Conservation (phyloP, 192 early-diverging fungal genomes). For the Radiomyces spectabilis region DNA sequence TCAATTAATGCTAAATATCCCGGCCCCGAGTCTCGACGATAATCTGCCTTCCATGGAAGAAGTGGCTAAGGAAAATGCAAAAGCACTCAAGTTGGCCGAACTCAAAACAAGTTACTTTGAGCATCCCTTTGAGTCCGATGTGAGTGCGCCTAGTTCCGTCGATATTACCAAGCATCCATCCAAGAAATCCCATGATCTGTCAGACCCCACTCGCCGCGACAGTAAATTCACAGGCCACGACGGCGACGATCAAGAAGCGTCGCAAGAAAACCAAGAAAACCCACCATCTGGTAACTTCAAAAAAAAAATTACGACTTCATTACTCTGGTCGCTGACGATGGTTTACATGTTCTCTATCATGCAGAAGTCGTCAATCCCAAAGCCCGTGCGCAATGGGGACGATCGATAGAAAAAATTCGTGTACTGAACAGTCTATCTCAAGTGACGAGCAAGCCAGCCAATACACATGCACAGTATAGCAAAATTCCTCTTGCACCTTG, state of each 20-base stretch:
- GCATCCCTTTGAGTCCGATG: slow-evolving; percentile 22
- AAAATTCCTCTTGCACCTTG: slow-evolving; percentile 20
- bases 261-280: too few relatives aligned
- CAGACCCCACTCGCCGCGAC: too few relatives aligned
- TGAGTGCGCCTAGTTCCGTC: neutral
- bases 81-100: neutral
- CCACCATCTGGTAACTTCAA: too few relatives aligned
- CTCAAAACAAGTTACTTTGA: slow-evolving; percentile 21
- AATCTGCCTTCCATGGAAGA: slow-evolving; percentile 24
- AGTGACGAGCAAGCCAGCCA: slow-evolving; percentile 19
- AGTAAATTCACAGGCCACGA: too few relatives aligned
- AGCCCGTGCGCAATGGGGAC: neutral
- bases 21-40: slow-evolving; percentile 7
- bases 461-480: slow-evolving; percentile 28
- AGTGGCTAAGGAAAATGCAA: slow-evolving; percentile 2
- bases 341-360: too few relatives aligned
- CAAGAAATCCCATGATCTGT: too few relatives aligned
- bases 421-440: neutral
- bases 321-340: too few relatives aligned
- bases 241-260: too few relatives aligned
- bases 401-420: neutral
- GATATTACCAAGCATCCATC: neutral
- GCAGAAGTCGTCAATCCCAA: too few relatives aligned
- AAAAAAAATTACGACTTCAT: neutral
- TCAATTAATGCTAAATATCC: slow-evolving; percentile 9